Percentiles rank a stretch among this genome's conserved stretches.
phyloP scores from a whole-genome alignment of 2,329 filamentous ascomycete genomes.

The Thielaviopsis punctulata region DNA sequence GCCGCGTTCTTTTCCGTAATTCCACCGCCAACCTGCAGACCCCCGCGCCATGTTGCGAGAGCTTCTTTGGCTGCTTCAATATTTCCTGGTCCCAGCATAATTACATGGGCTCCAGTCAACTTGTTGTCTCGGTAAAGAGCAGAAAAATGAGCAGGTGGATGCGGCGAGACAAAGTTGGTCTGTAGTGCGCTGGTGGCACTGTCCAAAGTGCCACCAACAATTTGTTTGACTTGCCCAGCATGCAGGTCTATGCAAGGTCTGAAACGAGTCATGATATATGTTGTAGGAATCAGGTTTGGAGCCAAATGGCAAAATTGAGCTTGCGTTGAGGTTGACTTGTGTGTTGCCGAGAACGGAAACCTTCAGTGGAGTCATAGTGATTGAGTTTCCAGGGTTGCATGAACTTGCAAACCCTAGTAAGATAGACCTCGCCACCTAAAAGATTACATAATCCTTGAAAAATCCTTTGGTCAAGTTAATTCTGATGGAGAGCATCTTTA shows the following conservation, averaged over 20 bases:
- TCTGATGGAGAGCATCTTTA: too few species aligned
- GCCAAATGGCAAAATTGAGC: background rate
- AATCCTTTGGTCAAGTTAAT: too few species aligned
- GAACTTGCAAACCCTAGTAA: too few species aligned
- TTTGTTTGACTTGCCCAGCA: constrained; percentile 95
- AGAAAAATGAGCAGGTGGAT: constrained; percentile 69
- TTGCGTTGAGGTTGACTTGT: background rate
- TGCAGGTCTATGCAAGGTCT: constrained; percentile 95
- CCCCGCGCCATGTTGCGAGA: constrained; percentile 57
- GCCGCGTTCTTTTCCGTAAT: constrained; percentile 72
- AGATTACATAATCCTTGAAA: too few species aligned
- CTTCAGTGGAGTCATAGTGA: too few species aligned
- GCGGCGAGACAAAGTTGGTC: constrained; percentile 82
- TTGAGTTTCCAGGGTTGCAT: too few species aligned
- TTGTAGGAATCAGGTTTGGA: constrained; percentile 13
- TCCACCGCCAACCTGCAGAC: constrained; percentile 83
- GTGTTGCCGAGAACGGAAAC: constrained; percentile 3
- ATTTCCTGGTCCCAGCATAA: constrained; percentile 88
- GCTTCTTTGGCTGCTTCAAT: constrained; percentile 63
- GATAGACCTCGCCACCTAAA: too few species aligned
- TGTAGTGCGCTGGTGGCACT: constrained; percentile 48
- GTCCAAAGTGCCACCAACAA: constrained; percentile 84
- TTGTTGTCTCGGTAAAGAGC: constrained; percentile 59
- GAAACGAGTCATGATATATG: constrained; percentile 63
- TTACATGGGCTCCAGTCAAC: constrained; percentile 74